Percentiles rank a stretch among this genome's conserved stretches.
These are phyloP conservation scores for Geoglossum glabrum DNA, from an alignment of 495 filamentous ascomycete species.

Conservation along the genomic window DNA sequence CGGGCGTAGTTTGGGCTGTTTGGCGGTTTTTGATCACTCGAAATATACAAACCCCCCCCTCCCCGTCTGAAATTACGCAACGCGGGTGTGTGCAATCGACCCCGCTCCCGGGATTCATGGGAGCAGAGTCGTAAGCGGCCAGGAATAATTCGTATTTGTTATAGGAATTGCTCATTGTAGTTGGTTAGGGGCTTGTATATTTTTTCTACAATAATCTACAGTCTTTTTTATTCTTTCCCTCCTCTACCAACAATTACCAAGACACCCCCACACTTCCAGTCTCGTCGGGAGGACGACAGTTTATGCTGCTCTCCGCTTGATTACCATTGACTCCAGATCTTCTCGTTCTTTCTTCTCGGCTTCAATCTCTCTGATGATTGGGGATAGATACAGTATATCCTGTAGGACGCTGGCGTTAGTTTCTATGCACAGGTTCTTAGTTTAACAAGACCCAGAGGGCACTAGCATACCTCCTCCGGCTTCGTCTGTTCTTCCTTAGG, in stretches of 20 bases:
- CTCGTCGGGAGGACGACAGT: neutral
- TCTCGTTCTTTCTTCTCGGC: constrained; percentile 61
- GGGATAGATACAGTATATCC: constrained; percentile 60
- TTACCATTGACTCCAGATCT: constrained; percentile 62
- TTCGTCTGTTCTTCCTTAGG: constrained; percentile 68
- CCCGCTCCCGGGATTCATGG: too few species aligned
- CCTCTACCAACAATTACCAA: neutral
- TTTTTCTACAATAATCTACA: neutral
- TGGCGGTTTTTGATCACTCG: too few species aligned
- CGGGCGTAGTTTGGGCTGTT: too few species aligned
- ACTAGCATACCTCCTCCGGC: constrained; percentile 39
- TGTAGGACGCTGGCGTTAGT: constrained; percentile 21
- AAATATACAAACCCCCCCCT: too few species aligned
- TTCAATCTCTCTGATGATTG: constrained; percentile 67
- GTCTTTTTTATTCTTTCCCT: neutral
- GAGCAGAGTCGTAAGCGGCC: too few species aligned
- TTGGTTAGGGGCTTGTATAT: neutral
- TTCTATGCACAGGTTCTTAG: neutral
- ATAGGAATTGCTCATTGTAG: too few species aligned
- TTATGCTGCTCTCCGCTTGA: constrained; percentile 20
- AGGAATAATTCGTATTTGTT: too few species aligned
- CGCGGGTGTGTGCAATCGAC: too few species aligned
- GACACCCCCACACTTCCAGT: neutral
- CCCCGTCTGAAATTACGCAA: too few species aligned
- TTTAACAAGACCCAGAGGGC: neutral